Evolutionary conservation across 345 rosid genomes (phyloP), one percentile per base, ranked within the genome.

Genomic region (Euphorbia peplus): DNA sequence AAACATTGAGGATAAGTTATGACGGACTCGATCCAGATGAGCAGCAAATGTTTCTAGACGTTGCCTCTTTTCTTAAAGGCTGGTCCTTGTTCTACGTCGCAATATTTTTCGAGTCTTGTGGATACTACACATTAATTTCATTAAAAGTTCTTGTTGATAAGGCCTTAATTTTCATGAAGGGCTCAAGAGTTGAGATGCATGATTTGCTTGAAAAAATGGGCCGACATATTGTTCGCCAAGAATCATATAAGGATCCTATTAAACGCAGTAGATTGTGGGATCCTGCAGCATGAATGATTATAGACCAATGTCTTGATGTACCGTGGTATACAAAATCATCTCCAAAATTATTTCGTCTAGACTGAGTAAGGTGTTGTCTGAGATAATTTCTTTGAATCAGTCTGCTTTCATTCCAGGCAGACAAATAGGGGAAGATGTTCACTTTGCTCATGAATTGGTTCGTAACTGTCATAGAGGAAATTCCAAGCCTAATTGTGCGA

Each of bases 131-230:
- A 15, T 15, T 30, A 0, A 29, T 29, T 12, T 41, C 18, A 2
- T 64, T 48, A 1, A 39, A 13, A 2, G 41, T 29, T 1, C 68
- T 64, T 2, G 5, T 24, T 14, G 68, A 64, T 8, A 48, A 18
- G 29, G 19, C 26, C 30, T 41, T 64, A 4, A 50, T 64, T 9
- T 1, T 10, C 0, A 48, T 29, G 2, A 29, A n/a, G 14, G 10
- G 11, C 44, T 2, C 1, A 1, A 4, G 4, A 16, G 60, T 55
- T 4, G 16, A 30, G 68, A 64, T 64, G 68, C 68, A 64, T 50
- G 68, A 64, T 50, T 10, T 64, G 26, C 3, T 65, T 2, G 44
- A 65, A 50, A 13, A 65, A 65, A 50, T 65, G 58, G 69, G 69
- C 12, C 44, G 37, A 18, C n/a, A 65, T 3, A 65, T 65, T 50